Base-by-base conservation (phyloP, 2,329 filamentous ascomycete genomes). In the Trichoderma atrobrunneum region DNA sequence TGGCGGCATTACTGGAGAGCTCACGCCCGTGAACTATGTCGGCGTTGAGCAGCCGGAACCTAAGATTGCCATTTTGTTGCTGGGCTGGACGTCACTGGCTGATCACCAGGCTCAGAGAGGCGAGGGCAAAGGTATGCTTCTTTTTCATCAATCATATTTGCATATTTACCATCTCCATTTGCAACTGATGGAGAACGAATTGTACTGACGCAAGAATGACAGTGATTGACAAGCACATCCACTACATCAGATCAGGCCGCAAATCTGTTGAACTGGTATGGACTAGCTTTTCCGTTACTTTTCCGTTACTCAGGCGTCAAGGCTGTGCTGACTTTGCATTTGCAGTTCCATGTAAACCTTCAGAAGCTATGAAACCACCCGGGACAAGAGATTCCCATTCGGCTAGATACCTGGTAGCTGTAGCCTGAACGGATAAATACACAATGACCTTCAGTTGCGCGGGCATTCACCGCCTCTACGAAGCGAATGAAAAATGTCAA, bases 41-140 rank as follows among this genome's bases (percentile, higher is more conserved):
- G 76, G 77, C 34, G 78, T 78, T 21, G 75, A 76, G 18, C 74
- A 76, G 12, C 75, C 79, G 28, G 75, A 78, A 62, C 80, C 78
- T 3, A 76, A 76, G 36, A 78, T 80, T 14, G 80, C 78, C 16
- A 75, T 79, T 68, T 74, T 82, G 72, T 72, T 84, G 28, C 72
- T 83, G 48, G 82, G 82, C 6, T 84, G 82, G 82, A 81, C 84
- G 21, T 81, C 78, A 72, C 81, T 78, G 73, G 80, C 81, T 51
- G 82, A 79, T 24, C 82, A 84, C 74, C 54, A 81, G 36, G 76
- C 78, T 18, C 76, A 82, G 69, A 79, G 77, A 34, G 79, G 77
- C 28, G 76, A 76, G 18, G 78, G 76, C 11, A 81, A 78, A 69
- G 72, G 80, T 80, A 54, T 74, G 32, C 24, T 48, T 54, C 18